These are phyloP conservation scores for Cytospora piceae DNA, from an alignment of 2,329 filamentous ascomycete species.

Conservation along the genomic window DNA sequence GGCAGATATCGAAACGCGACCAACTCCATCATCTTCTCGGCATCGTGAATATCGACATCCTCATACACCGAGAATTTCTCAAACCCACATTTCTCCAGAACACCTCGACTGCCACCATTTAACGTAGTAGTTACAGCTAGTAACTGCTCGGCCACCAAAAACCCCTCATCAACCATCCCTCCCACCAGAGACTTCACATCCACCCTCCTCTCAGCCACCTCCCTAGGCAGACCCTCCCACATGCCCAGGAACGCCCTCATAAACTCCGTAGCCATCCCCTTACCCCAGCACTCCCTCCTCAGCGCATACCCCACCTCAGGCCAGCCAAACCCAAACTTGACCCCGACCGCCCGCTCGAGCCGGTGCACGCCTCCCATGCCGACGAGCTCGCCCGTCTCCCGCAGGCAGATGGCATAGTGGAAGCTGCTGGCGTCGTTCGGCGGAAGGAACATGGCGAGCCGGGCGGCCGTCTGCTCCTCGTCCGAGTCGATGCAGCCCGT, in stretches of 20 bases:
- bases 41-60: slow-evolving; percentile 34
- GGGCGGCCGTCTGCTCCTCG: slow-evolving; percentile 47
- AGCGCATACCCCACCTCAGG: slow-evolving; percentile 64
- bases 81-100: slow-evolving; percentile 62
- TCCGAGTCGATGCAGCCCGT: slow-evolving; percentile 44
- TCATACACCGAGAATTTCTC: slow-evolving; percentile 41
- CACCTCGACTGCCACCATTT: slow-evolving; percentile 58
- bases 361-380: slow-evolving; percentile 52
- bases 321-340: slow-evolving; percentile 42
- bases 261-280: slow-evolving; percentile 62
- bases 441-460: slow-evolving; percentile 48
- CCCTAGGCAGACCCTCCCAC: slow-evolving; percentile 56
- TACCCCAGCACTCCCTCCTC: slow-evolving; percentile 56
- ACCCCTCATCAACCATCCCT: slow-evolving; percentile 32
- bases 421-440: slow-evolving; percentile 56
- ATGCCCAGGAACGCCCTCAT: slow-evolving; percentile 49
- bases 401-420: slow-evolving; percentile 58
- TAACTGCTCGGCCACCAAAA: slow-evolving; percentile 46
- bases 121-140: slow-evolving; percentile 51
- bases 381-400: slow-evolving; percentile 54
- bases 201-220: slow-evolving; percentile 48
- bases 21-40: slow-evolving; percentile 30
- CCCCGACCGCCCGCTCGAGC: slow-evolving; percentile 43
- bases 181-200: slow-evolving; percentile 42
- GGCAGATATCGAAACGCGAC: slow-evolving; percentile 35